phyloP scores from a whole-genome alignment of 306 rosid species.

The Purshia tridentata region DNA sequence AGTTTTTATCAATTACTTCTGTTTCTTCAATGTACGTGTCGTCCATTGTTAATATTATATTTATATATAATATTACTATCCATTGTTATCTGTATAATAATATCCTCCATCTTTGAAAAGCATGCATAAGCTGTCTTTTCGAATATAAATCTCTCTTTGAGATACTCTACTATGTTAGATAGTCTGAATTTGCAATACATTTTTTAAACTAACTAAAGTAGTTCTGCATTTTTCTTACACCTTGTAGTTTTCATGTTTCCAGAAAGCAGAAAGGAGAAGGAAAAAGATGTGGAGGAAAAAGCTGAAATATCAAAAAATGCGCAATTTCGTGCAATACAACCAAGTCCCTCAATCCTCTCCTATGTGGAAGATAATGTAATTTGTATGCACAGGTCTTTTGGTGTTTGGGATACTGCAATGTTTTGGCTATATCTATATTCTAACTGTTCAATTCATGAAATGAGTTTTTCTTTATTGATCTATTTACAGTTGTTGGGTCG shows the following conservation, averaged over 20 bases:
- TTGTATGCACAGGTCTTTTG: constrained; percentile 41
- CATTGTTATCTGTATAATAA: no score
- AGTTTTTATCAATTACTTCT: constrained; percentile 19
- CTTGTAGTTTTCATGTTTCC: constrained; percentile 30
- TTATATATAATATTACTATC: no score
- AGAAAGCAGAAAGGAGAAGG: constrained; percentile 55
- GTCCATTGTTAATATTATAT: not conserved
- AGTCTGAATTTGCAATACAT: not conserved
- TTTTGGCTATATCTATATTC: not conserved
- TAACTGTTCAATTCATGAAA: constrained; percentile 7
- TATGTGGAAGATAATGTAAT: constrained; percentile 93
- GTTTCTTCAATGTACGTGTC: not conserved
- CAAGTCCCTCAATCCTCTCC: constrained; percentile 79
- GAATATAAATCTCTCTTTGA: no score
- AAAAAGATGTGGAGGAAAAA: constrained; percentile 49
- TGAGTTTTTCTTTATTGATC: constrained; percentile 13
- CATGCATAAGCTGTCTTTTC: not conserved
- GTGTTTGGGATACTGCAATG: constrained; percentile 22
- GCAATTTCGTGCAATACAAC: constrained; percentile 83
- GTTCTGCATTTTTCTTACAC: not conserved
- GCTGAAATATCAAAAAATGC: constrained; percentile 72
- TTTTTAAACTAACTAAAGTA: not conserved
- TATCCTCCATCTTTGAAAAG: not conserved
- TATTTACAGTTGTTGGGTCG: constrained; percentile 75
- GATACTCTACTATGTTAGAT: not conserved